phyloP scores from a whole-genome alignment of 2,329 filamentous ascomycete species.

The Ophiostoma quercus region DNA sequence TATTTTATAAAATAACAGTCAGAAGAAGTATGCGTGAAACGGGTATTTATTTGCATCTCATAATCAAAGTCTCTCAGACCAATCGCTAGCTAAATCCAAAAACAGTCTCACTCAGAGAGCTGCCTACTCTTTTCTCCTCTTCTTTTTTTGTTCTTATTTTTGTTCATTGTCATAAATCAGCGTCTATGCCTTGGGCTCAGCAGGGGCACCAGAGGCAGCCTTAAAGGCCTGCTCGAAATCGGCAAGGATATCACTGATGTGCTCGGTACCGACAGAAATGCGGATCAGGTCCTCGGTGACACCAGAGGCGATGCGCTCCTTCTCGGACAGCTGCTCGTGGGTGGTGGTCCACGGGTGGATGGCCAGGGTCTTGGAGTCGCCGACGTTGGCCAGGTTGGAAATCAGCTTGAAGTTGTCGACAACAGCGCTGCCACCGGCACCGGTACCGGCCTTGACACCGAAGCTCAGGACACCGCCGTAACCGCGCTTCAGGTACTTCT shows the following conservation, averaged over 20 bases:
- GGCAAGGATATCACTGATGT: constrained; percentile 94
- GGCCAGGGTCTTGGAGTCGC: constrained; percentile 88
- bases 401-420: constrained; percentile 94
- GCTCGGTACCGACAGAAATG: constrained; percentile 91
- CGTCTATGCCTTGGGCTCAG: constrained; percentile 30
- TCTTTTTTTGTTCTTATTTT: background rate
- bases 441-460: constrained; percentile 78
- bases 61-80: constrained; percentile 1
- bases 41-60: constrained; percentile 11
- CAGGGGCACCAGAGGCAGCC: constrained; percentile 47
- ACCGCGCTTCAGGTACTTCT: constrained; percentile 79
- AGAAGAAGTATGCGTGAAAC: background rate
- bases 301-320: constrained; percentile 75
- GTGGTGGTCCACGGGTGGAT: constrained; percentile 96
- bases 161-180: background rate
- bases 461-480: constrained; percentile 90
- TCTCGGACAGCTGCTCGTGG: constrained; percentile 80
- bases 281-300: constrained; percentile 88
- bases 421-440: constrained; percentile 73
- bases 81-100: constrained; percentile 9
- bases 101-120: background rate
- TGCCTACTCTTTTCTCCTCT: background rate
- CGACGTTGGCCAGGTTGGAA: constrained; percentile 93
- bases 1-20: no score
- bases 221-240: constrained; percentile 91